These are phyloP conservation scores for Reticulascus tulasneorum DNA, from an alignment of 2,329 filamentous ascomycete genomes.

Conservation along the genomic window DNA sequence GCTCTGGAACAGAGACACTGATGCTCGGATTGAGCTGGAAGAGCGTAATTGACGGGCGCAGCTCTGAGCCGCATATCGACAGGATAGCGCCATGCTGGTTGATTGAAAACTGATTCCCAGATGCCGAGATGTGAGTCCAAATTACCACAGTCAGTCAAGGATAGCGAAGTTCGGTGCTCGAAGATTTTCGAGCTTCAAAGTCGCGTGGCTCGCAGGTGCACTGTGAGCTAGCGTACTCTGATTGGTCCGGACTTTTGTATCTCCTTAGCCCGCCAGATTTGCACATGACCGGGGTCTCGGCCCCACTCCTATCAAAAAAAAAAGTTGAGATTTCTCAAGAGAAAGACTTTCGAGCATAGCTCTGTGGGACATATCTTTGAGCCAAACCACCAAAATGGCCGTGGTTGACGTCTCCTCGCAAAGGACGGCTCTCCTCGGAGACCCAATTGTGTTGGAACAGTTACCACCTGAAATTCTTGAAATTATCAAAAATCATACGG, in stretches of 20 bases:
- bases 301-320: slow-evolving; percentile 23
- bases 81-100: slow-evolving; percentile 57
- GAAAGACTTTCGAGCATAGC: slow-evolving; percentile 12
- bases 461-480: slow-evolving; percentile 68
- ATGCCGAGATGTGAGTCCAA: too few species aligned
- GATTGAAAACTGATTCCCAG: too few species aligned
- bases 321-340: slow-evolving; percentile 25
- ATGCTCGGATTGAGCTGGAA: slow-evolving; percentile 39
- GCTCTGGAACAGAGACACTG: slow-evolving; percentile 41
- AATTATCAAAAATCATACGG: slow-evolving; percentile 59
- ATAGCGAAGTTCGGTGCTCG: too few species aligned
- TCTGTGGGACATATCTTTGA: slow-evolving; percentile 11
- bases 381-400: slow-evolving; percentile 40
- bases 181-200: slow-evolving; percentile 39
- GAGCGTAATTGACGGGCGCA: slow-evolving; percentile 60
- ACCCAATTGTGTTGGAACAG: slow-evolving; percentile 50
- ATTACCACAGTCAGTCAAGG: too few species aligned
- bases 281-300: slow-evolving; percentile 16
- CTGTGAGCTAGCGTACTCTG: slow-evolving; percentile 15
- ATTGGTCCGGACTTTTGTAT: slow-evolving; percentile 34
- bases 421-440: slow-evolving; percentile 52
- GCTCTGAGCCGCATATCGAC: slow-evolving; percentile 60
- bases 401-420: slow-evolving; percentile 51
- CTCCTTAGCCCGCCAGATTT: slow-evolving; percentile 24
- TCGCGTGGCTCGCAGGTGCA: slow-evolving; percentile 16